Evolutionary conservation across 805 yeast species (phyloP).

Genomic region (Lachancea quebecensis): DNA sequence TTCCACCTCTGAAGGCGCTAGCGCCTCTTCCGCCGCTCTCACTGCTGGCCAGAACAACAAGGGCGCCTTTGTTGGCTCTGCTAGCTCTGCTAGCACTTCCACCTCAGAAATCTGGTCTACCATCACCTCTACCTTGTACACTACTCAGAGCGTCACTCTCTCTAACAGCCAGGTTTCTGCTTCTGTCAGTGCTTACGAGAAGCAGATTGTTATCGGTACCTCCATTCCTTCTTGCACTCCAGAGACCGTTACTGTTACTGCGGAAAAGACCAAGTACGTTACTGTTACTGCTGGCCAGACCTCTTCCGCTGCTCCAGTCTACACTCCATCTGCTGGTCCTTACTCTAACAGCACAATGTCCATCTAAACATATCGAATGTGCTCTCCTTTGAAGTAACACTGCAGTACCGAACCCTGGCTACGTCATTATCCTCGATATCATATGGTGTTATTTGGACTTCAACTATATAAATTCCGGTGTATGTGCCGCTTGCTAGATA

Average conservation of each 20-base stretch:
- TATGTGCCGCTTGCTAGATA: no score
- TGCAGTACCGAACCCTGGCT: background rate
- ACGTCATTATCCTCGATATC: no score
- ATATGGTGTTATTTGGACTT: no score
- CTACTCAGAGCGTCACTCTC: slow-evolving; percentile 14
- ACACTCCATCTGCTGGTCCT: slow-evolving; percentile 5
- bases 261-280: slow-evolving; percentile 9
- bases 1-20: no score
- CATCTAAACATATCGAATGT: background rate
- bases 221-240: slow-evolving; percentile 9
- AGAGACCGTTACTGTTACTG: slow-evolving; percentile 12
- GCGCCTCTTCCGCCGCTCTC: slow-evolving; percentile 11
- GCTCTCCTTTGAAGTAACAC: background rate
- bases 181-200: slow-evolving; percentile 9
- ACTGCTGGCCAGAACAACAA: background rate
- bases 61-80: slow-evolving; percentile 1
- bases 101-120: slow-evolving; percentile 17
- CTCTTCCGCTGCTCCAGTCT: slow-evolving; percentile 1
- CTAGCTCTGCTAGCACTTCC: background rate
- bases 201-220: slow-evolving; percentile 7
- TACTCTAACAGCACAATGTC: slow-evolving; percentile 1
- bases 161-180: slow-evolving; percentile 10
- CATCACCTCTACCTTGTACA: slow-evolving; percentile 16
- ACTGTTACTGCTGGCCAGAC: slow-evolving; percentile 8
- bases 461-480: no score